These are phyloP conservation scores for Brasenia schreberi DNA, from an alignment of 164 flowering plant genomes.

Conservation along the genomic window DNA sequence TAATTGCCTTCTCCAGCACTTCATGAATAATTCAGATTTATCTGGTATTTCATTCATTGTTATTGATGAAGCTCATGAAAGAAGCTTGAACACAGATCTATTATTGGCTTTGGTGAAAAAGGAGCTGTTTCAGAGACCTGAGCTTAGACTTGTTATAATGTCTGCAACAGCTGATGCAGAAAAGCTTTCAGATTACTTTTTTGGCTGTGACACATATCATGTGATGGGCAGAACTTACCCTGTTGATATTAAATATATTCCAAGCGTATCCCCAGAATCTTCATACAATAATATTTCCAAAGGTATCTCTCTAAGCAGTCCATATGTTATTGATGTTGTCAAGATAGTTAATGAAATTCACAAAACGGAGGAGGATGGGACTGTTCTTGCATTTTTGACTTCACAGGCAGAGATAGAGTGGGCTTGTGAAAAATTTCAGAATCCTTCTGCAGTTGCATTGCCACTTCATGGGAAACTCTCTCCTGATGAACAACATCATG, in stretches of 20 bases:
- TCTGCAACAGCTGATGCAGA: slow-evolving; percentile 93
- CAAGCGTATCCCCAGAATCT: slow-evolving; percentile 17
- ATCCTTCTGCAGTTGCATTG: slow-evolving; percentile 41
- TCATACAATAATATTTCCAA: slow-evolving; percentile 3
- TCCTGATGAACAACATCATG: slow-evolving; percentile 55
- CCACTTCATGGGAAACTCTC: slow-evolving; percentile 95
- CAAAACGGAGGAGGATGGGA: slow-evolving; percentile 55
- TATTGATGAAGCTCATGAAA: slow-evolving; percentile 97
- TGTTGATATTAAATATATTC: slow-evolving; percentile 61
- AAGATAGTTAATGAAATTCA: slow-evolving; percentile 51
- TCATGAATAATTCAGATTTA: slow-evolving; percentile 54
- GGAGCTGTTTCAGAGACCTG: slow-evolving; percentile 41
- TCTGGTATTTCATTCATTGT: slow-evolving; percentile 61
- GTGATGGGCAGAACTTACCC: slow-evolving; percentile 80
- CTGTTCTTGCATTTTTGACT: slow-evolving; percentile 87
- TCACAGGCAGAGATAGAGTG: slow-evolving; percentile 88
- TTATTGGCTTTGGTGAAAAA: slow-evolving; percentile 64
- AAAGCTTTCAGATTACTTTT: slow-evolving; percentile 72
- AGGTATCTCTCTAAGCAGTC: slow-evolving; percentile 11
- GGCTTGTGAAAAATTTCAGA: slow-evolving; percentile 74
- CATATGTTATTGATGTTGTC: slow-evolving; percentile 62
- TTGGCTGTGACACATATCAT: slow-evolving; percentile 45
- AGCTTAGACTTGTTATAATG: slow-evolving; percentile 82
- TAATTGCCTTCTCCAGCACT: slow-evolving; percentile 79
- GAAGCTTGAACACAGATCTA: slow-evolving; percentile 93